Base-by-base conservation (phyloP, 1,284 basidiomycete genomes). In the Volvariella surrecta region DNA sequence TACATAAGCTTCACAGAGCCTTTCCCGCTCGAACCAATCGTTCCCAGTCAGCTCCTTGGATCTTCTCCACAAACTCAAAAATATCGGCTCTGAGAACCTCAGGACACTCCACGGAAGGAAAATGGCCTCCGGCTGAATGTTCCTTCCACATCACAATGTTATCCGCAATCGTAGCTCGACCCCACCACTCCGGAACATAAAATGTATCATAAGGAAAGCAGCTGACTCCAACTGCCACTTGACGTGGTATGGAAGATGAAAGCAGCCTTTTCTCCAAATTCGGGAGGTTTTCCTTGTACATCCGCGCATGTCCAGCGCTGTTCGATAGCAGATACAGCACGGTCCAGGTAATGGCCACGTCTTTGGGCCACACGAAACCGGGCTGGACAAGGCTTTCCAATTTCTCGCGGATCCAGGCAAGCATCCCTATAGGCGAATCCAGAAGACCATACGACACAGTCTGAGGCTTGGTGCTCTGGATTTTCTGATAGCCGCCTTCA, bases 401-500 rank as follows among this genome's bases (percentile, higher is more conserved):
- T 52, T 79, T 77, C 51, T 78, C 75, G 41, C 74, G 74, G 34
- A 79, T 71, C 73, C 76, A 79, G 2, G 73, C 71, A 3, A 79
- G 61, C 32, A 79, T 55, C 1, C 73, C 76, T 3, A 68, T 62
- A 1, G 76, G 76, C 4, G 74, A 76, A 52, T 79, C 76, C 1
- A 64, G 58, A 10, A 77, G 57, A 7, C 59, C 58, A 51, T 74
- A 76, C 0, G 72, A 73, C 4, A 79, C 54, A 0, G 76, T 79
- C 52, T 78, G 73, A 0, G 76, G 76, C 44, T 69, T 66, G 0
- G 73, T 76, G 1, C 59, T 45, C 34, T 79, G 76, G 48, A 67
- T 58, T 1, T 30, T 40, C 16, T 49, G 53, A 51, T 76, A 77
- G 1, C 73, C 75, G 13, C 31, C 43, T 35, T 69, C 74, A 19